These are phyloP conservation scores for Theileria equi DNA, from an alignment of 169 alveolate genomes.

Conservation along the genomic window DNA sequence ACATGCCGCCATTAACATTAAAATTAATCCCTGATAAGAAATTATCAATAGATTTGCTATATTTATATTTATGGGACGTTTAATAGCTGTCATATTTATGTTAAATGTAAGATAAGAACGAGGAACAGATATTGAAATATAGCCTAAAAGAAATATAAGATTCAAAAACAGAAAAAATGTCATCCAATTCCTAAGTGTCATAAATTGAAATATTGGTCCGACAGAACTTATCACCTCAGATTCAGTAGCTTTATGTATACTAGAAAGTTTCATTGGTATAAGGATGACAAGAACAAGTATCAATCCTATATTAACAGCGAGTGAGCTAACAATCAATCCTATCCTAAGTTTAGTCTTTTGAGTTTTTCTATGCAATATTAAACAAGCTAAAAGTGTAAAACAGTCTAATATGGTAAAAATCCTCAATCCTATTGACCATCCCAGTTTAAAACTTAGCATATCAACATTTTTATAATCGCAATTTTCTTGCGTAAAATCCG, in stretches of 20 bases:
- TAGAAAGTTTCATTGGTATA: background rate
- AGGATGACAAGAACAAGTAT: background rate
- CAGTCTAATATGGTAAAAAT: background rate
- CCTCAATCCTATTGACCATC: background rate
- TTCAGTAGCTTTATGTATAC: background rate
- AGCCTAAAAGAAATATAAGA: background rate
- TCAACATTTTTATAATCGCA: background rate
- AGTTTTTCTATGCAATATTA: background rate
- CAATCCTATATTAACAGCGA: background rate
- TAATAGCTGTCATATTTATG: constrained; percentile 14
- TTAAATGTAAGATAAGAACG: constrained; percentile 7
- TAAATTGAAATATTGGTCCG: background rate
- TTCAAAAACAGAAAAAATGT: background rate
- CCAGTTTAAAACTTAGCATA: background rate
- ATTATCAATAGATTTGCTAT: background rate
- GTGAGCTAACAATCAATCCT: background rate
- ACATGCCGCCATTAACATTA: constrained; percentile 17
- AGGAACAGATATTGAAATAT: constrained; percentile 13
- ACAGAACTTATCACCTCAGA: background rate
- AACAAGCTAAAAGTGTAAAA: background rate
- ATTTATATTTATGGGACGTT: background rate
- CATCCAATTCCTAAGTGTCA: background rate
- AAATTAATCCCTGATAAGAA: constrained; percentile 10
- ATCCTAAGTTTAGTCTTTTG: background rate
- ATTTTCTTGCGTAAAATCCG: background rate